These are phyloP conservation scores for Fimicolochytrium jonesii DNA, from an alignment of 192 early-diverging fungal genomes.

Conservation along the genomic window DNA sequence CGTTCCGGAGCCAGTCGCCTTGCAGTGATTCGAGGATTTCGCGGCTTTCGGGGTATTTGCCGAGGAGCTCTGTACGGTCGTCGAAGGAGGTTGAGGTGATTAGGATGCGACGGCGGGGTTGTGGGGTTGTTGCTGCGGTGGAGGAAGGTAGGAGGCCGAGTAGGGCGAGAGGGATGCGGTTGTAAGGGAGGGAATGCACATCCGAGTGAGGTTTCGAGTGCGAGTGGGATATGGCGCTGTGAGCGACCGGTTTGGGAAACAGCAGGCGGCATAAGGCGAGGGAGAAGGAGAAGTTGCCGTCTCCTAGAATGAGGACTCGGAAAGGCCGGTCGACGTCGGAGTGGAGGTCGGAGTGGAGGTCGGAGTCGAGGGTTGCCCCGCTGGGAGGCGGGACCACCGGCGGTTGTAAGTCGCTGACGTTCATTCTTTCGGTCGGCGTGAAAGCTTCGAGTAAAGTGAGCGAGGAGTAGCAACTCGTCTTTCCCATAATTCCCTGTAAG, in stretches of 20 bases:
- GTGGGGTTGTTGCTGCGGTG: background rate
- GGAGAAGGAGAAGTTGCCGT: slow-evolving; percentile 52
- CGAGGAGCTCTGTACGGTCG: slow-evolving; percentile 30
- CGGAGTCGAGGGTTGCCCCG: no score
- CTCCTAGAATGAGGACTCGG: slow-evolving; percentile 31
- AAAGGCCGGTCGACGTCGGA: background rate
- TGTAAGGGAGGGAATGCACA: background rate
- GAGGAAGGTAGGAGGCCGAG: slow-evolving; percentile 11
- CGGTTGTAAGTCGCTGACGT: no score
- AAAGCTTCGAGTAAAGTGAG: no score
- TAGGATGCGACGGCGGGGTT: slow-evolving; percentile 14
- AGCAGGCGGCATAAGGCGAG: slow-evolving; percentile 38
- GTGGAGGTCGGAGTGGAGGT: no score
- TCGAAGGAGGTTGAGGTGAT: slow-evolving; percentile 48
- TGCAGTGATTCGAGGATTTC: slow-evolving; percentile 32
- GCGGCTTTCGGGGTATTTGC: slow-evolving; percentile 45
- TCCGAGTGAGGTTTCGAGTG: background rate
- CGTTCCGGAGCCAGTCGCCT: background rate
- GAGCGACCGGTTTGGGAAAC: slow-evolving; percentile 14
- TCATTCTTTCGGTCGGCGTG: no score
- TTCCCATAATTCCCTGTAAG: no score
- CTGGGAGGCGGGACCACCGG: no score
- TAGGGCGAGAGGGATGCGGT: slow-evolving; percentile 14
- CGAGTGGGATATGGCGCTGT: background rate
- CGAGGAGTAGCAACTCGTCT: no score